These are phyloP conservation scores for Penicillium vulpinum DNA, from an alignment of 2,329 filamentous ascomycete species.

Conservation along the genomic window DNA sequence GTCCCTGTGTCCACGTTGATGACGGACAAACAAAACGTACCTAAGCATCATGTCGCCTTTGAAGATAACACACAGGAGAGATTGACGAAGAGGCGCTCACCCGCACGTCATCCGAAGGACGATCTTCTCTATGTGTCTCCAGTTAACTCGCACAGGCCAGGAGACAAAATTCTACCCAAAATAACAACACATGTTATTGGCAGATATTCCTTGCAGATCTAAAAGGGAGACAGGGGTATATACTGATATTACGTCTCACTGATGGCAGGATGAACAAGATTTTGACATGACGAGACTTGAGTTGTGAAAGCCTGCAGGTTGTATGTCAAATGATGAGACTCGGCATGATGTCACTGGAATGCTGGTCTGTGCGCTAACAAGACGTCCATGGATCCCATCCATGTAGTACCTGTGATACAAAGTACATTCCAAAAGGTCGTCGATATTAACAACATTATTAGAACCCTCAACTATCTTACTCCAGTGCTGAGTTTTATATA, in stretches of 20 bases:
- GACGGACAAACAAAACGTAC: constrained; percentile 10
- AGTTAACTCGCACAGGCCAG: not conserved
- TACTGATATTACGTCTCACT: constrained; percentile 1
- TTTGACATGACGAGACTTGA: not conserved
- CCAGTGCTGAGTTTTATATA: too few relatives aligned
- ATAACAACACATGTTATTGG: not conserved
- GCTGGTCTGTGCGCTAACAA: not conserved
- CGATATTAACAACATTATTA: too few relatives aligned
- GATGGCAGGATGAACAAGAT: not conserved
- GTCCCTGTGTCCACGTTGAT: not conserved
- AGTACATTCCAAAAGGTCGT: too few relatives aligned
- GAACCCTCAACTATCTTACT: not conserved
- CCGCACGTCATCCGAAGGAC: constrained; percentile 21
- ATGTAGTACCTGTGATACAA: too few relatives aligned
- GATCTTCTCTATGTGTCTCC: constrained; percentile 12
- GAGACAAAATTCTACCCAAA: not conserved
- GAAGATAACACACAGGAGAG: not conserved
- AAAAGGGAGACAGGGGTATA: not conserved
- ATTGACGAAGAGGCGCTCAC: constrained; percentile 14
- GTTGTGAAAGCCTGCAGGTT: not conserved
- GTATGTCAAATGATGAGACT: not conserved
- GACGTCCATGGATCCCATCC: not conserved
- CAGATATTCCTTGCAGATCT: not conserved
- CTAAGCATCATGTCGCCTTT: constrained; percentile 17
- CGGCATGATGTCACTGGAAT: not conserved